Evolutionary conservation across 169 alveolate genomes (phyloP), one percentile per base, ranked within the genome.

Genomic region (Eimeria praecox): DNA sequence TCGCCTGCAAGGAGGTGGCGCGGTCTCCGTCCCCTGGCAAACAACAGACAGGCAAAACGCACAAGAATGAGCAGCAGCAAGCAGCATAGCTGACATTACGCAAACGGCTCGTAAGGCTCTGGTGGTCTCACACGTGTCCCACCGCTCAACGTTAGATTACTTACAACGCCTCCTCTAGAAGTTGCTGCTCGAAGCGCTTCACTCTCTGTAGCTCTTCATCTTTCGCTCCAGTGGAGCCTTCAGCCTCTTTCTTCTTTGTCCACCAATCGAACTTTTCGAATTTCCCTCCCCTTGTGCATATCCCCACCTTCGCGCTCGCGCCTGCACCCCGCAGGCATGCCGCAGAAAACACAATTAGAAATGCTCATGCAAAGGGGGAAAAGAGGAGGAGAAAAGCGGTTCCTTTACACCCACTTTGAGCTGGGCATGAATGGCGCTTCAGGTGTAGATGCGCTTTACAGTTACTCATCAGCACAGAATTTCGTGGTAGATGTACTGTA

Each of bases 191-290:
- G 46, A 93, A 93, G 38, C 75, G 62, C 59, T 83, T 93, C 89
- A 93, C 96, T 30, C 93, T 52, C 33, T 56, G 86, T 85, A 82
- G 9, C 38, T 93, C 96, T 24, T 80, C 96, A 35, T 80, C 93
- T 30, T 52, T 88, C 10, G 59, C 96, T 3, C 66, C 80, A 82
- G 24, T 44, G 44, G 85, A 44, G 8, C 59, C 86, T 8, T 85
- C 96, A 24, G 88, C 64, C 3, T 86, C 92, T 42, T 88, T 80
- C 88, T 69, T 80, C 88, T 93, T 93, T 38, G 96, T 93, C 96
- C 96, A 93, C 96, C 96, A 93, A 64, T 93, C 96, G 66, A 40
- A 52, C 93, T 93, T 93, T 46, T 75, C 96, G 33, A 93, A 93
- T 27, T 82, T 93, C 42, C 95, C 95, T 42, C 95, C 95, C 27